phyloP scores from a whole-genome alignment of 768 basidiomycete genomes.

The Amyloporia xantha region DNA sequence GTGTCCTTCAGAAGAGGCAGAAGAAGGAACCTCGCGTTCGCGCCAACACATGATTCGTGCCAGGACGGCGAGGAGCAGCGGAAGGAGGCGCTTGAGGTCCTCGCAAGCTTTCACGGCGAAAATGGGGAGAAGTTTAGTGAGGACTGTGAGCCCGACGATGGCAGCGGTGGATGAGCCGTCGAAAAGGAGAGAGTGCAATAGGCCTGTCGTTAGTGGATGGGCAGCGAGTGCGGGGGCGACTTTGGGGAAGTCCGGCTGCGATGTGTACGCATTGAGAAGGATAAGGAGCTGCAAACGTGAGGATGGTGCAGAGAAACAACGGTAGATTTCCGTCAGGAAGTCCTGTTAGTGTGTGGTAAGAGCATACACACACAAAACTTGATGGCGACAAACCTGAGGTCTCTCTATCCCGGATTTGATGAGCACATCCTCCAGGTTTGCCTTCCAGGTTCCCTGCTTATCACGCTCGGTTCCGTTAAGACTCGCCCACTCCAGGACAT shows the following conservation, averaged over 20 bases:
- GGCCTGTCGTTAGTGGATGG: slow-evolving; percentile 56
- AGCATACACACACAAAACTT: background rate
- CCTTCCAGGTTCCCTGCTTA: slow-evolving; percentile 62
- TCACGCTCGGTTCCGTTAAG: slow-evolving; percentile 57
- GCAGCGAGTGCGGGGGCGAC: slow-evolving; percentile 42
- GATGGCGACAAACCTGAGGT: slow-evolving; percentile 48
- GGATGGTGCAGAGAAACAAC: slow-evolving; percentile 52
- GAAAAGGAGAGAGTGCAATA: slow-evolving; percentile 63
- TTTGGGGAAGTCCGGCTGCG: slow-evolving; percentile 43
- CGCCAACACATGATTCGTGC: slow-evolving; percentile 75
- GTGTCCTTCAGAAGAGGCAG: slow-evolving; percentile 27
- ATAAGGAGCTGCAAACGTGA: slow-evolving; percentile 65
- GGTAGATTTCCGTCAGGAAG: slow-evolving; percentile 60
- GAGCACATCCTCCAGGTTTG: slow-evolving; percentile 71
- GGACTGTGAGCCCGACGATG: slow-evolving; percentile 52
- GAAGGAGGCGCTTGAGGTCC: slow-evolving; percentile 52
- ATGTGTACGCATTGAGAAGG: slow-evolving; percentile 57
- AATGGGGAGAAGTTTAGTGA: slow-evolving; percentile 70
- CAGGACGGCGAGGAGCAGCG: slow-evolving; percentile 58
- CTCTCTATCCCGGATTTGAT: slow-evolving; percentile 54
- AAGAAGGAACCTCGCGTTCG: slow-evolving; percentile 29
- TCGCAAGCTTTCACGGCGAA: slow-evolving; percentile 59
- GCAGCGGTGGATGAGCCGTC: slow-evolving; percentile 72
- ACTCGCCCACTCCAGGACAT: slow-evolving; percentile 69
- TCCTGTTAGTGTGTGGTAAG: slow-evolving; percentile 39